phyloP scores from a whole-genome alignment of 1,284 basidiomycete genomes.

The Puccinia triticina region DNA sequence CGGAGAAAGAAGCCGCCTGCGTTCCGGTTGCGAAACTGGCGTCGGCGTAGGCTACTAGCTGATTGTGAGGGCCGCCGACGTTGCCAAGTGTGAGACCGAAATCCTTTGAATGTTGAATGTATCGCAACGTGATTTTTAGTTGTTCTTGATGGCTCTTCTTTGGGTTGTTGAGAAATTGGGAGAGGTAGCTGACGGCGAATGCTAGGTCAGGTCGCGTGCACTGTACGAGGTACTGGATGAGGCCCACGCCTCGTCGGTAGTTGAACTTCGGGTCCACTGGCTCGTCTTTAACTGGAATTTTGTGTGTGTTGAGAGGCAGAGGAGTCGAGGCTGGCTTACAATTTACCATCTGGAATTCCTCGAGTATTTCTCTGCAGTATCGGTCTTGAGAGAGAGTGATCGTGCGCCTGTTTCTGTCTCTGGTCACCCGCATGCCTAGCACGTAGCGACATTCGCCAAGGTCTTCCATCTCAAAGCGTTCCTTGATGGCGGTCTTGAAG shows the following conservation, averaged over 20 bases:
- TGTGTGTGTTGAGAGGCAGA: neutral
- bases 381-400: neutral
- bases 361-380: neutral
- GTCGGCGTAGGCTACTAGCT: neutral
- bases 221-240: conserved; percentile 23
- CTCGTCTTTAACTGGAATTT: neutral
- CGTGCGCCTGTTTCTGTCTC: neutral
- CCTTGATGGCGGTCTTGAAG: neutral
- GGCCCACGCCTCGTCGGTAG: neutral
- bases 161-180: conserved; percentile 8
- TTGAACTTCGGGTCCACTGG: neutral
- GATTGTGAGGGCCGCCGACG: no score
- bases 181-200: neutral
- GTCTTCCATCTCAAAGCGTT: conserved; percentile 2
- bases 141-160: neutral
- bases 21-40: neutral
- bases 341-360: conserved; percentile 1
- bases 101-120: neutral
- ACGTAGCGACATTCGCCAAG: neutral
- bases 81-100: neutral
- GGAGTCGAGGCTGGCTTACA: neutral
- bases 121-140: neutral
- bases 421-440: neutral
- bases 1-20: neutral
- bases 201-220: conserved; percentile 8